Percentiles rank a stretch among this genome's conserved stretches.
Conservation (phyloP, 495 filamentous ascomycete genomes). For the Penicillium arizonense region DNA sequence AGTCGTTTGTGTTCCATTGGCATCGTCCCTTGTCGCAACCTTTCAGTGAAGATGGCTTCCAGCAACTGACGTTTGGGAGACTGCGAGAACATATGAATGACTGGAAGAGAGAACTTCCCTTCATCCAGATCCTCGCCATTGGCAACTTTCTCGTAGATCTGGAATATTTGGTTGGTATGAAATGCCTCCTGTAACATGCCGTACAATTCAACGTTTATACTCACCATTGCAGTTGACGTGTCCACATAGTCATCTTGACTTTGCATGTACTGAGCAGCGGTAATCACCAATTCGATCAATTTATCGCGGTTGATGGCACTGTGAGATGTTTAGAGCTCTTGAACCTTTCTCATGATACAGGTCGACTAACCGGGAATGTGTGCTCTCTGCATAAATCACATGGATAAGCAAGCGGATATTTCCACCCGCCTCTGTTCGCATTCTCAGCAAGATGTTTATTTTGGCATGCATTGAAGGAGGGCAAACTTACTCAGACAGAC, state of each 20-base stretch:
- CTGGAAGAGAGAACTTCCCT: background rate
- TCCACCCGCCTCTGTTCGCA: background rate
- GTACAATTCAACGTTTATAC: background rate
- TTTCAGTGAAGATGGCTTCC: too few species aligned
- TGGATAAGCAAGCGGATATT: background rate
- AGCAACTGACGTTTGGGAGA: too few species aligned
- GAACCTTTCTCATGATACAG: background rate
- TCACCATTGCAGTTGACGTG: background rate
- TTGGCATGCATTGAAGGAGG: background rate
- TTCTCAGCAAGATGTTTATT: background rate
- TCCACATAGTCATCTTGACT: background rate
- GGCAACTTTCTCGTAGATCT: too few species aligned
- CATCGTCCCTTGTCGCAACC: too few species aligned
- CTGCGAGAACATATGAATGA: background rate
- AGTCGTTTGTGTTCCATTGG: too few species aligned
- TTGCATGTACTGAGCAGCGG: background rate
- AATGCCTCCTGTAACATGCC: background rate
- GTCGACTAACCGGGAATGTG: background rate
- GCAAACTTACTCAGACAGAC: background rate
- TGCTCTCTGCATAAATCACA: background rate
- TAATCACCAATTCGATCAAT: background rate
- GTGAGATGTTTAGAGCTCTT: background rate
- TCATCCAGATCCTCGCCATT: background rate
- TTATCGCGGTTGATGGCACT: background rate
- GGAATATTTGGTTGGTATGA: too few species aligned